phyloP scores from a whole-genome alignment of 768 basidiomycete genomes.

The Lactarius sanguifluus region DNA sequence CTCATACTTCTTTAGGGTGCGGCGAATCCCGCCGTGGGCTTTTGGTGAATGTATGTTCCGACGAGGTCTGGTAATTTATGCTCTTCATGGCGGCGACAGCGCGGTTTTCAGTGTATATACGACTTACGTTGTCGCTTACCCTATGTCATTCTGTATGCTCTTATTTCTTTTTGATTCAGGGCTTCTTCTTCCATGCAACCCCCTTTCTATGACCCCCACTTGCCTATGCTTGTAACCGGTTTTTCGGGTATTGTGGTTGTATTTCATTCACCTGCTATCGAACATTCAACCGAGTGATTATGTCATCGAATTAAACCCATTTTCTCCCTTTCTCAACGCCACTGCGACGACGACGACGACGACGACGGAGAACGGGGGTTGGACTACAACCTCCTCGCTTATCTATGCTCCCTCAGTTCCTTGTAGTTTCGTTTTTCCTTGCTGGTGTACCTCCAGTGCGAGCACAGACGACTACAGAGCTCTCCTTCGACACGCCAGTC shows the following conservation, averaged over 20 bases:
- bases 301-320: constrained; percentile 6
- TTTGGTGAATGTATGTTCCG: constrained; percentile 9
- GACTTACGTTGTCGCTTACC: constrained; percentile 2
- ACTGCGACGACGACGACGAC: not conserved
- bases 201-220: not conserved
- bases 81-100: not conserved
- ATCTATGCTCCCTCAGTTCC: constrained; percentile 2
- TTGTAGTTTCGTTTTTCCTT: not conserved
- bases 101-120: constrained; percentile 14
- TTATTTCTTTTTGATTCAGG: not conserved
- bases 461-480: not conserved
- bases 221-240: not conserved
- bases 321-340: not conserved
- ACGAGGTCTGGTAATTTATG: constrained; percentile 21
- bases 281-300: constrained; percentile 13
- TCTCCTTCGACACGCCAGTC: constrained; percentile 11
- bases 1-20: not conserved
- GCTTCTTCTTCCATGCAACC: not conserved
- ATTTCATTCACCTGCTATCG: not conserved
- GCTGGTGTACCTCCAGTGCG: not conserved
- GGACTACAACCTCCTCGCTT: not conserved
- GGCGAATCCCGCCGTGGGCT: not conserved
- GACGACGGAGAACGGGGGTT: not conserved
- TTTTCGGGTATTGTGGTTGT: not conserved
- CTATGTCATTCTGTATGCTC: constrained; percentile 1